Base-by-base conservation (phyloP, 1,139 yeast species). In the Magnusiomyces suaveolens region DNA sequence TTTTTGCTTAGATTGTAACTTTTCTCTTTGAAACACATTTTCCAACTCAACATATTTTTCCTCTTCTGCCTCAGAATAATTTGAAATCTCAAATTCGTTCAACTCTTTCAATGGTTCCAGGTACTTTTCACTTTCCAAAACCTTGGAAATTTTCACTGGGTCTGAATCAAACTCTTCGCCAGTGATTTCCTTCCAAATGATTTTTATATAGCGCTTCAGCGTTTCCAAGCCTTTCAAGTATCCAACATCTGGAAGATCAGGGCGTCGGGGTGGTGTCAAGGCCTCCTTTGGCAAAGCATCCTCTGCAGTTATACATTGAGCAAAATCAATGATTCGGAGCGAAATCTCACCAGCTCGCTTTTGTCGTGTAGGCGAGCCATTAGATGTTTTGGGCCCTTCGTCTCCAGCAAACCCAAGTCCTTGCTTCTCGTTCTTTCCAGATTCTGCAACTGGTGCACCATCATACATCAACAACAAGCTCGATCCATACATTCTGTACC, bases 401-500 rank as follows among this genome's bases (percentile, higher is more conserved):
- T 8, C 36, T 8, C n/a, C 36, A 14, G 36, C 36, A 8, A 14
- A 14, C 36, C 36, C 12, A 8, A 8, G 36, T 32, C 14, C 14
- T 14, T 32, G 36, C 14, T 32, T 32, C 36, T 32, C 12, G 8
- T 8, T 32, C 14, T 32, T 14, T 32, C 12, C 36, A 8, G 36
- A 12, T 12, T 29, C 12, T 29, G 36, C 43, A 38, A 38, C 48
- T 1, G 57, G 55, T n/a, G 24, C 70, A 16, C 87, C 92, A 66
- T 92, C 98, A 68, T 90, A 90, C 83, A 92, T 87, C 61, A 94
- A 75, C 60, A 94, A 74, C 55, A 94, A 74, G 38, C 95, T 86
- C 1, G 96, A 84, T 0, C 98, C 99, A 68, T 92, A 94, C 68
- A 94, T 77, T 58, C 99, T 75, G 69, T 89, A 94, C n/a, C 95